A percentile compares a stretch with the other conserved stretches of the same genome.
Conservation (phyloP, 2,329 filamentous ascomycete species). For the Epichloe sibirici region DNA sequence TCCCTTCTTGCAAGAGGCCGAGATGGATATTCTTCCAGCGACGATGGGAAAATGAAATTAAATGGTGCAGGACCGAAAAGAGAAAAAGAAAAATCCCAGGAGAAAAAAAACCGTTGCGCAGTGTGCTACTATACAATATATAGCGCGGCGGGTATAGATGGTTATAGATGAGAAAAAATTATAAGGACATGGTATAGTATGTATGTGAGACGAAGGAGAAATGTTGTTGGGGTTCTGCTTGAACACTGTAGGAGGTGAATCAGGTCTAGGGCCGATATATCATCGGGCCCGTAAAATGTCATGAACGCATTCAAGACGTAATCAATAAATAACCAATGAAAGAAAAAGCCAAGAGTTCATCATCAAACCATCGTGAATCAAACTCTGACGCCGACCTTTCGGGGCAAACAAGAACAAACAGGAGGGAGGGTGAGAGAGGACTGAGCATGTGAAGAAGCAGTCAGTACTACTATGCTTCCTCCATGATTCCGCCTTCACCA, state of each 20-base stretch:
- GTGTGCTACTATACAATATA: background rate
- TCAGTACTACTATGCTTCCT: constrained; percentile 35
- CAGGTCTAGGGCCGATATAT: background rate
- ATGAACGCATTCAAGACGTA: constrained; percentile 8
- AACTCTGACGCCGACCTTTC: no score
- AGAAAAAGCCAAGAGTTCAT: background rate
- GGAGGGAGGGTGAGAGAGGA: background rate
- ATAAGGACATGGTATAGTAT: background rate
- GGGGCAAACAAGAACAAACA: background rate
- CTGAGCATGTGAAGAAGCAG: background rate
- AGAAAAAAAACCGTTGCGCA: background rate
- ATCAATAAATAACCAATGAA: background rate
- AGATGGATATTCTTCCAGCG: no score
- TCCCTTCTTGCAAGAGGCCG: no score
- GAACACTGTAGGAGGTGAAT: background rate
- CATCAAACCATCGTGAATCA: background rate
- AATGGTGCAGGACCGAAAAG: background rate
- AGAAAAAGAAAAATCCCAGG: background rate
- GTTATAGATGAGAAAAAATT: background rate
- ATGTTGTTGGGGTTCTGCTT: background rate
- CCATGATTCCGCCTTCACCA: constrained; percentile 54
- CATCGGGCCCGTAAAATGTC: background rate
- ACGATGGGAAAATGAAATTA: background rate
- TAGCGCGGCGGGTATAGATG: constrained; percentile 1
- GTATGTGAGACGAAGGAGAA: background rate